phyloP scores from a whole-genome alignment of 345 rosid genomes.

The Rhizophora mangle region DNA sequence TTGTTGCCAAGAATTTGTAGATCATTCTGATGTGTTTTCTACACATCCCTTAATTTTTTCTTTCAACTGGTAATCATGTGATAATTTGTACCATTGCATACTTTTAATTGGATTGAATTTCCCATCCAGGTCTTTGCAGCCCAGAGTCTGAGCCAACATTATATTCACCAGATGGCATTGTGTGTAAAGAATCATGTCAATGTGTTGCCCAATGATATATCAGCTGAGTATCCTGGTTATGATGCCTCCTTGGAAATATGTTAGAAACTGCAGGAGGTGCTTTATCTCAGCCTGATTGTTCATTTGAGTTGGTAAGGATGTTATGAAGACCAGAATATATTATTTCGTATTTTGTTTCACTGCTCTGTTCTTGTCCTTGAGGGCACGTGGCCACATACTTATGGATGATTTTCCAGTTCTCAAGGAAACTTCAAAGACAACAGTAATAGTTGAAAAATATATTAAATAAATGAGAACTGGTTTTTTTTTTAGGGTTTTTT shows the following conservation, averaged over 20 bases:
- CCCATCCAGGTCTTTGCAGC: constrained; percentile 64
- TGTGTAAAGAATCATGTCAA: constrained; percentile 54
- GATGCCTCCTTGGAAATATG: constrained; percentile 86
- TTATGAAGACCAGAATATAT: background rate
- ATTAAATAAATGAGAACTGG: too few relatives aligned
- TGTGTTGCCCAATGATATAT: constrained; percentile 62
- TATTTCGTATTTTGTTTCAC: background rate
- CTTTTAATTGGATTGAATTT: constrained; percentile 20
- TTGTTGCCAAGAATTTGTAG: background rate
- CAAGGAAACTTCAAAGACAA: too few relatives aligned
- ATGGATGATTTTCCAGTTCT: background rate
- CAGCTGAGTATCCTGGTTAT: constrained; percentile 60
- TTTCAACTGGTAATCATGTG: background rate
- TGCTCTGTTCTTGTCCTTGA: background rate
- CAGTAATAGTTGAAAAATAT: too few relatives aligned
- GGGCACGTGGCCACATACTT: background rate
- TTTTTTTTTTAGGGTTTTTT: too few relatives aligned
- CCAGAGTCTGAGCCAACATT: constrained; percentile 57
- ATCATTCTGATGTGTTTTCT: background rate
- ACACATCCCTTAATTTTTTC: background rate
- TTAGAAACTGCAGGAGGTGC: constrained; percentile 80
- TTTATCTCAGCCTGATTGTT: constrained; percentile 71
- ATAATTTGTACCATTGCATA: background rate
- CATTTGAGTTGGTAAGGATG: constrained; percentile 68
- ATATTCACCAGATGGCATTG: constrained; percentile 72